phyloP scores from a whole-genome alignment of 345 rosid genomes.

The Brassica juncea region DNA sequence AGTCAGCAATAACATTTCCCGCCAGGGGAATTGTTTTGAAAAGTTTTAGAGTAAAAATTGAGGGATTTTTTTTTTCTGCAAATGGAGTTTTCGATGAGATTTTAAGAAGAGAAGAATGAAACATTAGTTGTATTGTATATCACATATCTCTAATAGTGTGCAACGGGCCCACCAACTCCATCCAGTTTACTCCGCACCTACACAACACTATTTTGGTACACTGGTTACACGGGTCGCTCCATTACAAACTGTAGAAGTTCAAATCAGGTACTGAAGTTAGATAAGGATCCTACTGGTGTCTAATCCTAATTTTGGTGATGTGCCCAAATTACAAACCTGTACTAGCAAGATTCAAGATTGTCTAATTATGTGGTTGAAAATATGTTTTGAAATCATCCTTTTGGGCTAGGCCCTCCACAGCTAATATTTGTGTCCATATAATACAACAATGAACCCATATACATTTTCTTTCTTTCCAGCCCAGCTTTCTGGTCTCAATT shows the following conservation, averaged over 20 bases:
- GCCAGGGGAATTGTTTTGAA: neutral
- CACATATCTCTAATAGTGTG: conserved; percentile 6
- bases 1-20: too few relatives aligned
- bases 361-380: neutral
- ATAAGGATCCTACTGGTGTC: neutral
- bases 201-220: neutral
- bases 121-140: neutral
- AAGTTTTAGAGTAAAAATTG: neutral
- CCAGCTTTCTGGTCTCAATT: too few relatives aligned
- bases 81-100: neutral
- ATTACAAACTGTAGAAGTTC: neutral
- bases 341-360: neutral
- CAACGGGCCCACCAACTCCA: neutral
- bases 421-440: neutral
- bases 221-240: neutral
- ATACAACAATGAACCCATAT: neutral
- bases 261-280: neutral
- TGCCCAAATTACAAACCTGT: neutral
- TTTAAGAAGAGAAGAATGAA: neutral
- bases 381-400: neutral
- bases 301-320: neutral
- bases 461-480: neutral
- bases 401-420: neutral
- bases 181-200: conserved; percentile 4
- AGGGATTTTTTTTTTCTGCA: too few relatives aligned